phyloP scores from a whole-genome alignment of 257 asterid species.

The Lithospermum erythrorhizon region DNA sequence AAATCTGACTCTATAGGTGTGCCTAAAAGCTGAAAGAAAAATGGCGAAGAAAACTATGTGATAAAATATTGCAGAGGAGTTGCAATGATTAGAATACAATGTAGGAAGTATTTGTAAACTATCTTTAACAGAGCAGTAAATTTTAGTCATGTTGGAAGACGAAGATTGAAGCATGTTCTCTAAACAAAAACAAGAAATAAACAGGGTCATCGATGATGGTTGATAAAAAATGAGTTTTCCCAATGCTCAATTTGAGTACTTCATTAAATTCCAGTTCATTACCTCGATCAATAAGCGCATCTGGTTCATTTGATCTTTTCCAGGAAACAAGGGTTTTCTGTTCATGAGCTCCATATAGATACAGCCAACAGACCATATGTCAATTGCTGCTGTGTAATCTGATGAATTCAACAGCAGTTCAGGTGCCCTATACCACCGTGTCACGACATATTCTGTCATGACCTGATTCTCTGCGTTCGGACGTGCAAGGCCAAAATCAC shows the following conservation, averaged over 20 bases:
- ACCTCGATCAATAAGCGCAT: slow-evolving; percentile 79
- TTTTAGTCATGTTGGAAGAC: too few species aligned
- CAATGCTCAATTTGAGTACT: too few species aligned
- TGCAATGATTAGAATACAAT: not conserved
- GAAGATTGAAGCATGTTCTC: too few species aligned
- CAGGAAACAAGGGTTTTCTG: slow-evolving; percentile 77
- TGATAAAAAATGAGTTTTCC: too few species aligned
- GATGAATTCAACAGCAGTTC: slow-evolving; percentile 82
- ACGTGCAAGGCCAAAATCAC: slow-evolving; percentile 97
- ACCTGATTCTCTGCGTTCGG: slow-evolving; percentile 60
- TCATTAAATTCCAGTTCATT: not conserved
- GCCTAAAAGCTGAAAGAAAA: slow-evolving; percentile 62
- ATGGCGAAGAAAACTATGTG: not conserved
- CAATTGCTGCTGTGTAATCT: slow-evolving; percentile 78
- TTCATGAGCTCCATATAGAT: slow-evolving; percentile 96
- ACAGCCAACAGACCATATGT: slow-evolving; percentile 99
- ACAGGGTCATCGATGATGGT: too few species aligned
- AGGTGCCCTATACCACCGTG: slow-evolving; percentile 98
- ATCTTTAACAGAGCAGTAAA: not conserved
- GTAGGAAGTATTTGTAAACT: not conserved
- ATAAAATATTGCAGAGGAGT: not conserved
- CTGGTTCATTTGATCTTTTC: slow-evolving; percentile 97
- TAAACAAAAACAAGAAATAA: too few species aligned
- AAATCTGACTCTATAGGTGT: slow-evolving; percentile 86
- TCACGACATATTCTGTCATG: slow-evolving; percentile 98